Base-by-base conservation (phyloP, 768 basidiomycete genomes). In the Hemileccinum rubropunctum region DNA sequence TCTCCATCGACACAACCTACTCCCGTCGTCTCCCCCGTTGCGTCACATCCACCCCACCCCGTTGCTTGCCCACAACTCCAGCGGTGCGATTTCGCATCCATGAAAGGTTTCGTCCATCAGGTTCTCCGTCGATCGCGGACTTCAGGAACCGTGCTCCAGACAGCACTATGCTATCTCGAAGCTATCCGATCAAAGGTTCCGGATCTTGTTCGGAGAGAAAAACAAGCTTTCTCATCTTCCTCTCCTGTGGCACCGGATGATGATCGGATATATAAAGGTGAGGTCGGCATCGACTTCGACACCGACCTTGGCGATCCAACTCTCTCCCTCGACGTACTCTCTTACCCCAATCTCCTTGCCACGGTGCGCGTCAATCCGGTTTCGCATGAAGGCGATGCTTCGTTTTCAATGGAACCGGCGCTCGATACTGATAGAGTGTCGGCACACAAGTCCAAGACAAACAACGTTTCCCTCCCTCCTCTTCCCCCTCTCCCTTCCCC, bases 51-150 rank as follows among this genome's bases (percentile, higher is more conserved):
- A 14, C 50, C 54, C 18, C 65, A 58, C 34, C 56, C 48, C 51
- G 38, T 48, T 6, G 15, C 40, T 2, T 47, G 13, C 42, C 38
- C 55, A 27, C 63, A 54, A 26, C 37, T 39, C 26, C 54, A 59
- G 13, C 60, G 47, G 11, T 58, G 63, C 54, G 73, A 75, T 41
- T 63, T 81, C 15, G 71, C 81, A 8, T 84, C 87, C 8, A 77
- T 91, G 55, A 84, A 80, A 56, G 75, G 78, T 5, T 95, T 95
- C 59, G 89, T 95, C 26, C 87, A 91, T 63, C 91, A 95, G 69
- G 88, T 94, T 8, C 77, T 95, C 13, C 80, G 89, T 45, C 86
- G 93, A 33, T 93, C 90, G 12, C 80, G 89, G 41, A 94, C 91
- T 0, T 88, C 89, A 5, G 88, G 85, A 37, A 81, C 78, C 38